A percentile compares a stretch with the other conserved stretches of the same genome.
phyloP scores from a whole-genome alignment of 2,329 filamentous ascomycete species.

The Phyllosticta paracitricarpa region DNA sequence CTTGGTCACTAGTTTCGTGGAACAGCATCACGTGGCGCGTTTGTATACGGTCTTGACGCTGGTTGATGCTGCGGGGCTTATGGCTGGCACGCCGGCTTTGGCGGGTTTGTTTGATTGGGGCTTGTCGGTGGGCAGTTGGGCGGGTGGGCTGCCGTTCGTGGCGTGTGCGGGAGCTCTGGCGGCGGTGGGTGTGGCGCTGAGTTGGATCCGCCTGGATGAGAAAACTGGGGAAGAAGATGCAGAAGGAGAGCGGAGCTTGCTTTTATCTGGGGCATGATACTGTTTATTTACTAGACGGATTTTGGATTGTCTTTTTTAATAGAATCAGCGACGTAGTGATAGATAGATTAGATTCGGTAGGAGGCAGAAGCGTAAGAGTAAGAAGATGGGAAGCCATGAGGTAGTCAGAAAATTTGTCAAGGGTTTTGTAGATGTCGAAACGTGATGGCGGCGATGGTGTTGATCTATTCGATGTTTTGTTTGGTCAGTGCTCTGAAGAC shows the following conservation, averaged over 20 bases:
- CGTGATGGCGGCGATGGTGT: not conserved
- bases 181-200: not conserved
- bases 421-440: not conserved
- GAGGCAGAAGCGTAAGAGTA: too few species aligned
- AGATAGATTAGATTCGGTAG: too few species aligned
- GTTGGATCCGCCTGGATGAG: not conserved
- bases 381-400: too few species aligned
- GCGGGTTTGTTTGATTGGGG: conserved; percentile 39
- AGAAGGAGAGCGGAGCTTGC: not conserved
- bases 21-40: conserved; percentile 43
- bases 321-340: too few species aligned
- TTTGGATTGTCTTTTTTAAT: too few species aligned
- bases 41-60: conserved; percentile 45
- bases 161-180: conserved; percentile 20
- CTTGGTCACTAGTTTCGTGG: conserved; percentile 44
- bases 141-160: conserved; percentile 43
- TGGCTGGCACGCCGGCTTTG: conserved; percentile 38
- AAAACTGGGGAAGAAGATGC: not conserved
- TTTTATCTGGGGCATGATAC: too few species aligned
- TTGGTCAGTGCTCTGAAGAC: not conserved
- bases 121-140: conserved; percentile 36
- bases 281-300: too few species aligned
- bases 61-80: conserved; percentile 40
- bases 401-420: too few species aligned
- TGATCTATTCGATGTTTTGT: not conserved